Base-by-base conservation (phyloP, 2,329 filamentous ascomycete species). In the Pseudogymnoascus destructans region DNA sequence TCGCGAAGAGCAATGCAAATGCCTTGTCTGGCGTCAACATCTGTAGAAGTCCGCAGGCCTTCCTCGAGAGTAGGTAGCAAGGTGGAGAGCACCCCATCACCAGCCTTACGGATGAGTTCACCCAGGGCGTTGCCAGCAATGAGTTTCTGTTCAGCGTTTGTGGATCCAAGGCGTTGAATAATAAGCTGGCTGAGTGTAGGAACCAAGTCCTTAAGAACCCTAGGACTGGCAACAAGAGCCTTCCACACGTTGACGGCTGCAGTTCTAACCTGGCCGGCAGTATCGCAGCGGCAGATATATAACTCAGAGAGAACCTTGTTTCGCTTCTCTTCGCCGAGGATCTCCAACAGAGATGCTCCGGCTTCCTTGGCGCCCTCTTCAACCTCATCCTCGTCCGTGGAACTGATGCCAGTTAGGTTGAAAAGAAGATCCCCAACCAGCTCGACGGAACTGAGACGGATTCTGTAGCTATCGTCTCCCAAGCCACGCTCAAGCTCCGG, bases 61-160 rank as follows among this genome's bases (percentile, higher is more conserved):
- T 95, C 89, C 70, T 97, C 91, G 55, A 98, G 81, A 32, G 91
- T 95, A 27, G 93, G 93, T 61, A 98, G 75, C 61, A 98, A 75
- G 42, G 83, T 95, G 21, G 90, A 82, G 62, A 98, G 77, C 59
- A 98, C 91, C 59, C 89, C 87, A 70, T 98, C 93, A 61, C 95
- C 93, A 67, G 93, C 92, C 73, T 95, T 96, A 67, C 93, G 86
- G 68, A 98, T 97, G 64, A 98, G 82, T 70, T 98, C 93, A 68
- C 93, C 93, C 59, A 98, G 79, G 55, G 93, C 90, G 71, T 97
- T 97, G 70, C 92, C 92, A 64, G 95, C 93, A 76, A 98, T 98
- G 65, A 95, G 87, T 76, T 96, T 97, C 72, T 98, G 93, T 71
- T 98, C 93, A 85, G 95, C 91, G 69, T 96, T 97, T 49, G 91